Conservation (phyloP, 129 eudicot species). For the Lonicera japonica region DNA sequence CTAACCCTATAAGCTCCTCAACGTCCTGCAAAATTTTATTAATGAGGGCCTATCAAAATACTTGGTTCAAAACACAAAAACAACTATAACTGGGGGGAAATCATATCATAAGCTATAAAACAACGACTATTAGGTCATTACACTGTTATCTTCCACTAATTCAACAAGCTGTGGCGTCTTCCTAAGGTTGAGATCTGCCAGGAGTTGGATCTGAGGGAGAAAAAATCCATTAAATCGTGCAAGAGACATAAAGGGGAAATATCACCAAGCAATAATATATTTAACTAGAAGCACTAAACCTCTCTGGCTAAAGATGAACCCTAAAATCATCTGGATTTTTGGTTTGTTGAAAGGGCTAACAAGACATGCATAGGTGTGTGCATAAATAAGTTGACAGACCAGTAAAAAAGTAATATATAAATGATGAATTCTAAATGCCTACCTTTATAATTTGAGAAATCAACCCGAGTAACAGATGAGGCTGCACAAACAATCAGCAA, state of each 20-base stretch:
- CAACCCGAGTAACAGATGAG: slow-evolving; percentile 85
- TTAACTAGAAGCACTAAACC: background rate
- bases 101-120: background rate
- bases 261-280: background rate
- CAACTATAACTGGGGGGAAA: background rate
- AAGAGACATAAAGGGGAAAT: slow-evolving; percentile 3
- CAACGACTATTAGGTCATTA: slow-evolving; percentile 17
- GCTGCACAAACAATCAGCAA: slow-evolving; percentile 42
- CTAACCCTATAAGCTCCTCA: slow-evolving; percentile 85
- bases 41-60: background rate
- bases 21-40: slow-evolving; percentile 48
- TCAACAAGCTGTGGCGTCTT: slow-evolving; percentile 97
- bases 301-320: background rate
- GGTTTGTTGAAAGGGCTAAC: background rate
- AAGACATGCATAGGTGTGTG: too few relatives aligned
- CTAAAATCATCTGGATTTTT: too few relatives aligned
- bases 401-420: background rate
- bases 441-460: slow-evolving; percentile 95
- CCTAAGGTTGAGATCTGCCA: slow-evolving; percentile 93
- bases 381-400: background rate
- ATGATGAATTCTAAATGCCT: slow-evolving; percentile 4
- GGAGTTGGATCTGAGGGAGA: slow-evolving; percentile 65
- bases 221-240: slow-evolving; percentile 4
- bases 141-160: slow-evolving; percentile 80
- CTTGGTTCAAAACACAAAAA: slow-evolving; percentile 1